Percentiles rank a stretch among this genome's conserved stretches.
phyloP scores from a whole-genome alignment of 1,139 yeast genomes.

The Pichia sp. region DNA sequence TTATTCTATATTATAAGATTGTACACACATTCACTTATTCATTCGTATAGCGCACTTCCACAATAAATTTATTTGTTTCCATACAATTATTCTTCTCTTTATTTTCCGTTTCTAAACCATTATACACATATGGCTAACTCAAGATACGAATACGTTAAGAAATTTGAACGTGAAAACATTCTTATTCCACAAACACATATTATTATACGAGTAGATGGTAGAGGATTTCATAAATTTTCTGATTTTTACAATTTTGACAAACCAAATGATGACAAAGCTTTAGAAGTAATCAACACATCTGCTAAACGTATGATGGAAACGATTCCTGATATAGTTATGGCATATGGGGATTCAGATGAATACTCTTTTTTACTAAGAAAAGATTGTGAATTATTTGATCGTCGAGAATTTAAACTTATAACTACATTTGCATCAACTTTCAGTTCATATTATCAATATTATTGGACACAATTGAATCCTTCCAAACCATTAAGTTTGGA shows the following conservation, averaged over 20 bases:
- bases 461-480: slow-evolving; percentile 61
- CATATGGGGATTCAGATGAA: slow-evolving; percentile 95
- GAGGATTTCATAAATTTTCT: slow-evolving; percentile 87
- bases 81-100: neutral
- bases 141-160: slow-evolving; percentile 76
- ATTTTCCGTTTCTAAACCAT: neutral
- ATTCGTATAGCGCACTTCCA: too few relatives aligned
- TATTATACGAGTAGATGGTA: slow-evolving; percentile 84
- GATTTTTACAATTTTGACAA: slow-evolving; percentile 65
- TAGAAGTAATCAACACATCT: slow-evolving; percentile 73
- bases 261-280: slow-evolving; percentile 80
- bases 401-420: slow-evolving; percentile 74
- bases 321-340: slow-evolving; percentile 68
- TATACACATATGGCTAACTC: slow-evolving; percentile 60
- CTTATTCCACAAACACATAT: slow-evolving; percentile 78
- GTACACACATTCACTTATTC: too few relatives aligned
- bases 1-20: too few relatives aligned
- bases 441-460: slow-evolving; percentile 64
- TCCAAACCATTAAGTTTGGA: slow-evolving; percentile 28
- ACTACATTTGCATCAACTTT: slow-evolving; percentile 79
- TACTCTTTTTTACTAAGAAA: slow-evolving; percentile 71
- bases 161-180: slow-evolving; percentile 68
- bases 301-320: slow-evolving; percentile 60
- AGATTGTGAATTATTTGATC: slow-evolving; percentile 62
- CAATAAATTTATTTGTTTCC: too few relatives aligned